A percentile compares a stretch with the other conserved stretches of the same genome.
These are phyloP conservation scores for Rhizophora apiculata DNA, from an alignment of 345 rosid species.

Conservation along the genomic window DNA sequence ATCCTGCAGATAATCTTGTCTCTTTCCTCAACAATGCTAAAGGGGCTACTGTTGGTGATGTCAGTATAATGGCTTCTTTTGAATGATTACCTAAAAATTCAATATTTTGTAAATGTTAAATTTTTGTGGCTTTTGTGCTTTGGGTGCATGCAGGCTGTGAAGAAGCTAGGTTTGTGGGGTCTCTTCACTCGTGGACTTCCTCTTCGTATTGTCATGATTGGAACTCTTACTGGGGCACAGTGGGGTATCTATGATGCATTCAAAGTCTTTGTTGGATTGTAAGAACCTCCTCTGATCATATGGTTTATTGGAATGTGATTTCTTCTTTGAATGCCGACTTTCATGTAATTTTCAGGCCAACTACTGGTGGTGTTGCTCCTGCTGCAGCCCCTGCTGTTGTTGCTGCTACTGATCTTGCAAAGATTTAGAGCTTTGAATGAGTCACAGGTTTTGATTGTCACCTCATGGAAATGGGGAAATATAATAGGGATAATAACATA, in stretches of 20 bases:
- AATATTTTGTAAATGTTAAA: neutral
- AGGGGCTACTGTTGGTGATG: conserved; percentile 98
- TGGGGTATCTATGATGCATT: conserved; percentile 96
- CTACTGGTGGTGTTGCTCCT: conserved; percentile 88
- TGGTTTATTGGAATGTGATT: neutral
- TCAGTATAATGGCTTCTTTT: conserved; percentile 27
- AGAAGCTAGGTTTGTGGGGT: conserved; percentile 85
- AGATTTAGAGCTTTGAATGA: conserved; percentile 27
- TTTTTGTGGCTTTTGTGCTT: neutral
- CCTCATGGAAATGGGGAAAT: conserved; percentile 10
- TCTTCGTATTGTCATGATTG: conserved; percentile 96
- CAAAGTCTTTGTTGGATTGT: conserved; percentile 98
- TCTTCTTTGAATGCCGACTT: neutral
- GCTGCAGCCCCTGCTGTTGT: conserved; percentile 33
- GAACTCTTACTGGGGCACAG: conserved; percentile 95
- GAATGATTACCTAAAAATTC: neutral
- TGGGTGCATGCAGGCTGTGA: conserved; percentile 75
- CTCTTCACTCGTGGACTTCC: conserved; percentile 97
- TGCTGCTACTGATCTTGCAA: conserved; percentile 31
- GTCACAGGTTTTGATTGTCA: neutral
- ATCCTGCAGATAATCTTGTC: conserved; percentile 94
- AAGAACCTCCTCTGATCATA: conserved; percentile 31
- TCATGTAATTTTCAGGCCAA: conserved; percentile 57
- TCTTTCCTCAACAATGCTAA: conserved; percentile 96
- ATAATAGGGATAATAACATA: conserved; percentile 31